A percentile compares a stretch with the other conserved stretches of the same genome.
These are phyloP conservation scores for Medicago truncatula DNA, from an alignment of 306 rosid genomes.

Conservation along the genomic window DNA sequence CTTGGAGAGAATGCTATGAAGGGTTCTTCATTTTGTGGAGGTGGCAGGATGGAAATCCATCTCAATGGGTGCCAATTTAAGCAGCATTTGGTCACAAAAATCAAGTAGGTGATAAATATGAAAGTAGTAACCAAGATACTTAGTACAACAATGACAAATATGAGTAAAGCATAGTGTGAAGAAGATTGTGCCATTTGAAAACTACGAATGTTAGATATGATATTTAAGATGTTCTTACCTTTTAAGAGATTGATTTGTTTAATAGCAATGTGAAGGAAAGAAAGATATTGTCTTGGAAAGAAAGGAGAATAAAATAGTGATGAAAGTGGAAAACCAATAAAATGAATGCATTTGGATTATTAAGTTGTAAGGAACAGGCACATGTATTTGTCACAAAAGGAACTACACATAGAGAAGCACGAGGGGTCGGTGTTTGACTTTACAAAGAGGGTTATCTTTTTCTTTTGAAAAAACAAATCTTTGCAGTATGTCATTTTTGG, in stretches of 20 bases:
- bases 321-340: background rate
- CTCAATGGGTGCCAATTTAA: conserved; percentile 55
- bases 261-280: conserved; percentile 14
- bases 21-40: conserved; percentile 56
- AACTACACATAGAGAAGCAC: conserved; percentile 5
- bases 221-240: background rate
- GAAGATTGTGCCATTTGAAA: conserved; percentile 36
- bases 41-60: conserved; percentile 50
- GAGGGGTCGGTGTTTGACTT: conserved; percentile 31
- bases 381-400: conserved; percentile 23
- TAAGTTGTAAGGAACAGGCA: conserved; percentile 20
- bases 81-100: conserved; percentile 62
- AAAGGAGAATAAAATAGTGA: background rate
- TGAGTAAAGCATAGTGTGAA: conserved; percentile 58
- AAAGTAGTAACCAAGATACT: conserved; percentile 58
- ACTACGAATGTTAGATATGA: background rate
- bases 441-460: background rate
- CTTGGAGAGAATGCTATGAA: conserved; percentile 65
- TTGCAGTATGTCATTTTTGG: conserved; percentile 5
- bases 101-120: conserved; percentile 59
- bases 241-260: background rate
- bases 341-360: conserved; percentile 14
- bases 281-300: conserved; percentile 6
- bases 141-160: conserved; percentile 55
- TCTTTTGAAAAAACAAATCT: background rate